Conservation (phyloP, 805 yeast genomes). For the Starmerella powellii region DNA sequence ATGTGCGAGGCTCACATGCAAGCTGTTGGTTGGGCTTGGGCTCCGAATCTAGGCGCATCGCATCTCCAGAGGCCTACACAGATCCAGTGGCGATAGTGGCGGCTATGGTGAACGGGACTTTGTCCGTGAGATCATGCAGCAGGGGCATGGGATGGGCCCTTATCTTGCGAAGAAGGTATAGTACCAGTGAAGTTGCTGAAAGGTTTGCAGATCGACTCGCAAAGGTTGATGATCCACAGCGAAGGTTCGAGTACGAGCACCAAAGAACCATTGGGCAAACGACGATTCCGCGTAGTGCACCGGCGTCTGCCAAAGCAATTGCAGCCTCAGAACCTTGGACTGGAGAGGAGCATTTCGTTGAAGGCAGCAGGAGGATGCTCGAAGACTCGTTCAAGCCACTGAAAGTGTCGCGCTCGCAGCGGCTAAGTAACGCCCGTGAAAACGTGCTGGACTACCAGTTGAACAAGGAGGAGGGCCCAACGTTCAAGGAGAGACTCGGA, state of each 20-base stretch:
- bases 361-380: constrained; percentile 43
- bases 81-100: no score
- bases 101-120: no score
- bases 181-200: background rate
- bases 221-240: constrained; percentile 7
- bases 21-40: no score
- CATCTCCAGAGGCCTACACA: no score
- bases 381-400: constrained; percentile 40
- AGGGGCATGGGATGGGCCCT: no score
- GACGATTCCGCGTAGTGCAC: constrained; percentile 36
- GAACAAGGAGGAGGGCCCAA: constrained; percentile 29
- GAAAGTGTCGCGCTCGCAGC: constrained; percentile 24
- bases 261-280: constrained; percentile 34
- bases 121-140: no score
- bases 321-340: constrained; percentile 49
- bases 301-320: constrained; percentile 35
- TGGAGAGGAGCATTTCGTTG: constrained; percentile 41
- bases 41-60: no score
- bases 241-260: constrained; percentile 31
- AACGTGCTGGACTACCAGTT: constrained; percentile 49
- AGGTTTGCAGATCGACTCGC: constrained; percentile 1
- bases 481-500: constrained; percentile 17
- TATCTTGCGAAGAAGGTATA: no score
- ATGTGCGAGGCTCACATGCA: no score
- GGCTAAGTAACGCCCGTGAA: constrained; percentile 53